These are phyloP conservation scores for Agrostemma githago DNA, from an alignment of 148 eudicot genomes.

Conservation along the genomic window DNA sequence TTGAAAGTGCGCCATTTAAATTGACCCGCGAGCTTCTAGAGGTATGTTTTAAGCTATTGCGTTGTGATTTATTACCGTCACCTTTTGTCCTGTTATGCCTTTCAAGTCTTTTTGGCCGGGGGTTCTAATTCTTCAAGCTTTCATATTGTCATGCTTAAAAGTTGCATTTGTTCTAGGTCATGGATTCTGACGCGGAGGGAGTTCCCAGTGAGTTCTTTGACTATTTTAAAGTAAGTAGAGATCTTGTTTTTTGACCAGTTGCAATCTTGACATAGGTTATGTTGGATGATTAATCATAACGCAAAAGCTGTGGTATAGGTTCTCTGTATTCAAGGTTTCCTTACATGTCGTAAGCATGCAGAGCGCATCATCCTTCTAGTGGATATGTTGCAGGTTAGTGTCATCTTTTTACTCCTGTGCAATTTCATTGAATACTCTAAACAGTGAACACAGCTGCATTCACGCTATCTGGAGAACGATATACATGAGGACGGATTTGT, in stretches of 20 bases:
- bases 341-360: slow-evolving; percentile 97
- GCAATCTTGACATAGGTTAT: slow-evolving; percentile 10
- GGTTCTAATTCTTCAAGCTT: background rate
- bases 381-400: slow-evolving; percentile 93
- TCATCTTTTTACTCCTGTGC: background rate
- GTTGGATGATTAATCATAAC: background rate
- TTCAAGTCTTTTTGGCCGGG: background rate
- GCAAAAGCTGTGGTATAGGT: slow-evolving; percentile 50
- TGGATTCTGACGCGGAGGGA: slow-evolving; percentile 99
- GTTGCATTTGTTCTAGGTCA: slow-evolving; percentile 56
- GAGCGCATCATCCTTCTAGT: slow-evolving; percentile 98
- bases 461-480: too few species aligned
- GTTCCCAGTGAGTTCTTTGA: slow-evolving; percentile 96
- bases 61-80: background rate
- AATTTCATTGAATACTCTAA: background rate
- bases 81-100: background rate
- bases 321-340: slow-evolving; percentile 96
- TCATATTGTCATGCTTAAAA: slow-evolving; percentile 1
- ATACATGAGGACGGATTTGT: too few species aligned
- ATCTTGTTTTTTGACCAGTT: background rate
- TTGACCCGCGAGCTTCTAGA: slow-evolving; percentile 98
- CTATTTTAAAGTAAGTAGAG: slow-evolving; percentile 70
- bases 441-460: background rate
- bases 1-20: slow-evolving; percentile 99
- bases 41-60: slow-evolving; percentile 35